Percentiles rank a stretch among this genome's conserved stretches.
phyloP scores from a whole-genome alignment of 331 rosid species.

The Arachis monticola region DNA sequence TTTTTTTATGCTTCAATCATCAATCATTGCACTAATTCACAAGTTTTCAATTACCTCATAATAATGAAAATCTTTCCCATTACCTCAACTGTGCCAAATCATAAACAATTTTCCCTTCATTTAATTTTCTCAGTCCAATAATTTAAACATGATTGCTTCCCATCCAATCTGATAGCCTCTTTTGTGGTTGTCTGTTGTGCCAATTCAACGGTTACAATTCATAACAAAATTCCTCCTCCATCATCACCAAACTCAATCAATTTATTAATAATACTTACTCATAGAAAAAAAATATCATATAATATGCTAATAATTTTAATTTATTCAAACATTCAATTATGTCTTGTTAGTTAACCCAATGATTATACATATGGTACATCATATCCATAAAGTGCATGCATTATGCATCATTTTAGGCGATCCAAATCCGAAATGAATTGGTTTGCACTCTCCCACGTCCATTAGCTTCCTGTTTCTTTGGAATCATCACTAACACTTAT shows the following conservation, averaged over 20 bases:
- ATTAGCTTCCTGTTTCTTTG: constrained; percentile 6
- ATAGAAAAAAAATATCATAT: too few species aligned
- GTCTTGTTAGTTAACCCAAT: too few species aligned
- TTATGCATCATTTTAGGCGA: too few species aligned
- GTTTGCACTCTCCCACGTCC: constrained; percentile 8
- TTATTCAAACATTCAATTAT: too few species aligned
- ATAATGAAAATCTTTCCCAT: neutral
- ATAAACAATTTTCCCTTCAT: neutral
- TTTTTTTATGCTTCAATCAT: neutral
- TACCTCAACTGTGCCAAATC: neutral
- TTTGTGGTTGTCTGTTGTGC: constrained; percentile 36
- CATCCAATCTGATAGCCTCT: constrained; percentile 11
- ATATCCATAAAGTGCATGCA: too few species aligned
- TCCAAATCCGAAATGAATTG: neutral
- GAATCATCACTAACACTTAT: constrained; percentile 42
- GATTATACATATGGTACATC: too few species aligned
- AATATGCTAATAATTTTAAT: too few species aligned
- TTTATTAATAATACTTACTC: too few species aligned
- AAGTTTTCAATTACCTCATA: neutral
- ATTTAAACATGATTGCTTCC: constrained; percentile 18
- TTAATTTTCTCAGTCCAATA: neutral
- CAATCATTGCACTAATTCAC: constrained; percentile 8
- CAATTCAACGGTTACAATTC: constrained; percentile 27
- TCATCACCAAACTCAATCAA: neutral
- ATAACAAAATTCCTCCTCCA: neutral